A percentile compares a stretch with the other conserved stretches of the same genome.
Evolutionary conservation across 805 yeast genomes (phyloP).

Genomic region (Metschnikowia colocasiae): DNA sequence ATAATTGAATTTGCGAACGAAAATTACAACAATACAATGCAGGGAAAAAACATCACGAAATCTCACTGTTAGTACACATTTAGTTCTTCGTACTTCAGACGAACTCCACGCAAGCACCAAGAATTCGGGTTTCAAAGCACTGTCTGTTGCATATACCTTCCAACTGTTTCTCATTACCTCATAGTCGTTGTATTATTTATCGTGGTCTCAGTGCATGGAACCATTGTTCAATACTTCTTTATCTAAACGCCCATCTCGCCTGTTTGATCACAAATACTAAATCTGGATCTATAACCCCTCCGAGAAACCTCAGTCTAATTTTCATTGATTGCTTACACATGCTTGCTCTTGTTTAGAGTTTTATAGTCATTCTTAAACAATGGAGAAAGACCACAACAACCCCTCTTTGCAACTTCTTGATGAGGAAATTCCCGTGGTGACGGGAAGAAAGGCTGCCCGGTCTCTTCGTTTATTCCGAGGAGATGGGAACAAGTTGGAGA

Average conservation of each 20-base stretch:
- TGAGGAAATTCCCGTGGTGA: slow-evolving; percentile 22
- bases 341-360: neutral
- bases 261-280: neutral
- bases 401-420: slow-evolving; percentile 11
- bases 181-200: neutral
- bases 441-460: slow-evolving; percentile 58
- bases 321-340: neutral
- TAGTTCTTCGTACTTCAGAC: neutral
- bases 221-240: neutral
- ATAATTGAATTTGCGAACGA: slow-evolving; percentile 5
- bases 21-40: slow-evolving; percentile 4
- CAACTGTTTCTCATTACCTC: neutral
- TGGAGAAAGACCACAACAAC: slow-evolving; percentile 3
- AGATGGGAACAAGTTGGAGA: slow-evolving; percentile 14
- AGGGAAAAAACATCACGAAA: slow-evolving; percentile 6
- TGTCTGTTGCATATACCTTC: neutral
- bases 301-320: neutral
- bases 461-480: slow-evolving; percentile 52
- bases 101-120: neutral
- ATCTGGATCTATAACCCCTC: neutral
- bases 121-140: neutral
- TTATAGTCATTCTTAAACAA: neutral
- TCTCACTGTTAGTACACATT: slow-evolving; percentile 1
- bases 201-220: neutral
- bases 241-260: slow-evolving; percentile 1